Percentiles rank a stretch among this genome's conserved stretches.
Evolutionary conservation across 177 flowering plant species (phyloP).

Genomic region (Tripterygium wilfordii): DNA sequence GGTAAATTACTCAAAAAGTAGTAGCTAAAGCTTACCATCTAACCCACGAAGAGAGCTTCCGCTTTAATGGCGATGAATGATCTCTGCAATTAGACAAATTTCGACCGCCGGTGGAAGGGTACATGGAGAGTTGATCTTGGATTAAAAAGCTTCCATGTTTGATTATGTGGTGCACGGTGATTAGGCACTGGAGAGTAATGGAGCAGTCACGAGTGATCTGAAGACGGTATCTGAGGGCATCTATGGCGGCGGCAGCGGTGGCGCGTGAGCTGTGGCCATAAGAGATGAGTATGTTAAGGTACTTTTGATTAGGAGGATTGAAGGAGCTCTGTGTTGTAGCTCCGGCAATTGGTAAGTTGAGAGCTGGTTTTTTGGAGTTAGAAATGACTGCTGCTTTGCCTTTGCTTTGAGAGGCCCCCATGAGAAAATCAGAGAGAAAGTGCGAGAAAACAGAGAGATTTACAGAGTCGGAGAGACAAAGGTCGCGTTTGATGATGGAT

Average conservation of each 20-base stretch:
- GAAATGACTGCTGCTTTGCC: slow-evolving; percentile 58
- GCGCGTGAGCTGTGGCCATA: slow-evolving; percentile 64
- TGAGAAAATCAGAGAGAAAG: not conserved
- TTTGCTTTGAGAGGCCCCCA: slow-evolving; percentile 47
- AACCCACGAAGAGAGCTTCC: slow-evolving; percentile 67
- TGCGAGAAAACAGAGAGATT: not conserved
- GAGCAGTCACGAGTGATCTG: slow-evolving; percentile 49
- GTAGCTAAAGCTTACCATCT: slow-evolving; percentile 36
- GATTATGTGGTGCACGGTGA: slow-evolving; percentile 38
- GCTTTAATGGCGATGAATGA: slow-evolving; percentile 31
- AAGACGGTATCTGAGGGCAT: slow-evolving; percentile 67
- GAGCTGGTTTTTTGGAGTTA: slow-evolving; percentile 28
- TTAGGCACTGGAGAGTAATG: slow-evolving; percentile 73
- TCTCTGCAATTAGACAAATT: slow-evolving; percentile 73
- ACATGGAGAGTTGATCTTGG: slow-evolving; percentile 73
- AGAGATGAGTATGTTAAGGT: slow-evolving; percentile 45
- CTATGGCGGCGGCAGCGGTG: slow-evolving; percentile 57
- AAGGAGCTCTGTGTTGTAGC: slow-evolving; percentile 66
- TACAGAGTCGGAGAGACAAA: too few relatives aligned
- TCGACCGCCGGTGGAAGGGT: slow-evolving; percentile 59
- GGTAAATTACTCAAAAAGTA: not conserved
- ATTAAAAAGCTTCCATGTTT: slow-evolving; percentile 68
- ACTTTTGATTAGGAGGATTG: slow-evolving; percentile 39
- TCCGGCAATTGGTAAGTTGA: slow-evolving; percentile 49
- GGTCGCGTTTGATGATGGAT: too few relatives aligned